Evolutionary conservation across 306 rosid species (phyloP), one percentile per base, ranked within the genome.

Genomic region (Medicago ruthenica): DNA sequence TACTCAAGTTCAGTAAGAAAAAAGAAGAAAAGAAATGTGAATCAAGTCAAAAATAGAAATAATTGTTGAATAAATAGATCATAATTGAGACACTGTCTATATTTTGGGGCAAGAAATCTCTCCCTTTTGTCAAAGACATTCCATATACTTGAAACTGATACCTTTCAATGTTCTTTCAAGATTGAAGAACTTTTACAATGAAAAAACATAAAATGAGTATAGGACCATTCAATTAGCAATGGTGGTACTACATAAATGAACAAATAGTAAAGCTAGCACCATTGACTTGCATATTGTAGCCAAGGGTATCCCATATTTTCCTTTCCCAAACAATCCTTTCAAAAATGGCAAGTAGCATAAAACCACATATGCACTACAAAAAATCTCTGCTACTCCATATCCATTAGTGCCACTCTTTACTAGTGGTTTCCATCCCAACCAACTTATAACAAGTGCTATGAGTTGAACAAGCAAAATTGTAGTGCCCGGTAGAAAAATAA

Each of bases 221-320:
- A 17, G 36, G 34, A 67, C 59, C 51, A 61, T 61, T 81, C 45
- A 75, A 41, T 22, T 12, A 1, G 9, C 2, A 42, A 41, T 5
- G 15, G 4, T 20, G 14, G 24, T 34, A 67, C 41, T 69, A 15
- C 85, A 78, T 0, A 80, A 71, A 59, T 70, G 20, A 24, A 91
- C 74, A 68, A 87, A 93, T 1, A 85, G 6, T 1, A 85, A 45
- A n/a, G 89, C 82, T 58, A 89, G 8, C 36, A 53, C 64, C 7
- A 55, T 41, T 22, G 92, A 83, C 79, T 82, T 91, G n/a, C 40
- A 79, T 34, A 88, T 31, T 39, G 87, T 87, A 10, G 89, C 60
- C 8, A 75, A 17, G 1, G 96, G 98, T 68, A 91, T 78, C 8
- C 96, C 97, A 78, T 84, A 81, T 7, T 69, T 82, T 65, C 90